Conservation (phyloP, 2,329 filamentous ascomycete species). For the Raffaelea arxii region DNA sequence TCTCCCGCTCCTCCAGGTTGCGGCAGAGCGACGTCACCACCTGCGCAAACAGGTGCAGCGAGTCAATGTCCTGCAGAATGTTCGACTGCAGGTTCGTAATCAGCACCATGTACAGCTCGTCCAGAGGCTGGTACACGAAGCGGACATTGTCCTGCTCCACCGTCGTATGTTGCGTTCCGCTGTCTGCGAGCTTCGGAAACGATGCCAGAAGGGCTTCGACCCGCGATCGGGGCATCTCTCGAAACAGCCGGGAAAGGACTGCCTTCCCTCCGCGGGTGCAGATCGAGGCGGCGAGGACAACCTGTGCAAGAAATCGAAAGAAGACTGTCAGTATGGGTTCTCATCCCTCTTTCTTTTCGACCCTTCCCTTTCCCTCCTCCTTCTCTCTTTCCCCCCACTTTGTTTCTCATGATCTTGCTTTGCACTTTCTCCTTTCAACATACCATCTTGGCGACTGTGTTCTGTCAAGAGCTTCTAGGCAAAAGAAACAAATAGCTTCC, state of each 20-base stretch:
- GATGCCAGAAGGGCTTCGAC: constrained; percentile 95
- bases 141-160: constrained; percentile 99
- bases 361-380: too few species aligned
- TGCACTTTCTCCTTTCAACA: too few species aligned
- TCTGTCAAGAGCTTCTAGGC: too few species aligned
- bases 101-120: constrained; percentile 98
- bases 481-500: too few species aligned
- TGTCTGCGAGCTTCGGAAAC: constrained; percentile 94
- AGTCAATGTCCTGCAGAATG: constrained; percentile 98
- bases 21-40: constrained; percentile 96
- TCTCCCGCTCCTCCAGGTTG: constrained; percentile 90
- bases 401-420: background rate
- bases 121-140: constrained; percentile 97
- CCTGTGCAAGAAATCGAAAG: constrained; percentile 41
- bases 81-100: constrained; percentile 99
- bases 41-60: constrained; percentile 93
- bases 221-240: constrained; percentile 92
- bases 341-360: too few species aligned
- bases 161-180: constrained; percentile 92
- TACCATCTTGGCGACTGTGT: too few species aligned
- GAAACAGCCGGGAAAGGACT: constrained; percentile 94
- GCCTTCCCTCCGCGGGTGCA: constrained; percentile 97
- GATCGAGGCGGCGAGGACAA: constrained; percentile 97
- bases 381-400: background rate
- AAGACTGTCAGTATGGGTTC: background rate